phyloP scores from a whole-genome alignment of 164 flowering plant species.

The Santalum album region DNA sequence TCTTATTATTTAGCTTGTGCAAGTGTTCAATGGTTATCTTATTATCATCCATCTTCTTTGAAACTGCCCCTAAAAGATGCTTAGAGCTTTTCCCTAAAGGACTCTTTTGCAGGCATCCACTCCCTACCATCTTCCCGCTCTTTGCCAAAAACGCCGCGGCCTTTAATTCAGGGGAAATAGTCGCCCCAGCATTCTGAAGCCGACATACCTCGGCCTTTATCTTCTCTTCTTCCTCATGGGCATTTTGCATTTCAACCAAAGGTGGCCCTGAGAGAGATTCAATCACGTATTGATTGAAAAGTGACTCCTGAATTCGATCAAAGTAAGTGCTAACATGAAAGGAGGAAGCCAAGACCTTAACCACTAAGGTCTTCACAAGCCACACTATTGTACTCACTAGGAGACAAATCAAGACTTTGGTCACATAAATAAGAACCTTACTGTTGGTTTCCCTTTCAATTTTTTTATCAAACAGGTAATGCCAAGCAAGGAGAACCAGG shows the following conservation, averaged over 20 bases:
- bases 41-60: constrained; percentile 15
- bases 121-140: constrained; percentile 22
- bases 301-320: constrained; percentile 54
- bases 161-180: constrained; percentile 38
- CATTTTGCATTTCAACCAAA: constrained; percentile 22
- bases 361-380: constrained; percentile 52
- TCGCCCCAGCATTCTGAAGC: constrained; percentile 51
- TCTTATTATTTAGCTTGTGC: constrained; percentile 44
- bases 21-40: constrained; percentile 43
- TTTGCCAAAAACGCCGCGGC: constrained; percentile 15
- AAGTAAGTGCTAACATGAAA: constrained; percentile 64
- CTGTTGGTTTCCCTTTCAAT: constrained; percentile 25
- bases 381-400: constrained; percentile 39
- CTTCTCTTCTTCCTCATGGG: constrained; percentile 35
- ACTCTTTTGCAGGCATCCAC: constrained; percentile 24
- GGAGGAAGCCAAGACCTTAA: constrained; percentile 57
- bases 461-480: constrained; percentile 33
- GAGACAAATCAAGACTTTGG: constrained; percentile 34
- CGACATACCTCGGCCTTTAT: constrained; percentile 26
- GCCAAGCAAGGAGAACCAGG: constrained; percentile 51
- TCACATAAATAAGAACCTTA: constrained; percentile 24
- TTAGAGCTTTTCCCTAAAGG: constrained; percentile 18
- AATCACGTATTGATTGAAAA: constrained; percentile 58
- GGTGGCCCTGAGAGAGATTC: constrained; percentile 61
- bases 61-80: constrained; percentile 18